These are phyloP conservation scores for Physcomitrium patens DNA, from an alignment of 225 moss, liverwort and hornwort genomes.

Conservation along the genomic window DNA sequence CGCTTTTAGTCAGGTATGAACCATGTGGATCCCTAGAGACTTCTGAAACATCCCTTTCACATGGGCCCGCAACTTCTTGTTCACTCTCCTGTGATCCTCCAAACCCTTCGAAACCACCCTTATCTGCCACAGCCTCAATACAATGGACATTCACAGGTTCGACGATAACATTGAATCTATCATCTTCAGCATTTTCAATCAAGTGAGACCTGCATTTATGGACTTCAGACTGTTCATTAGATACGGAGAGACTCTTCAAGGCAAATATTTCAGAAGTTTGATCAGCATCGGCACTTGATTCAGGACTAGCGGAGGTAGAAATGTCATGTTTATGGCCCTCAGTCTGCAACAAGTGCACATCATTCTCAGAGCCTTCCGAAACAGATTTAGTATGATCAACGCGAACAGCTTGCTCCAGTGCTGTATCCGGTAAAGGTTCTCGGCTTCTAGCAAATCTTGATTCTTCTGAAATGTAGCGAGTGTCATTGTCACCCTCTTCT, in stretches of 20 bases:
- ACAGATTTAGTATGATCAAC: not conserved
- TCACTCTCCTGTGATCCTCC: not conserved
- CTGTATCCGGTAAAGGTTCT: not conserved
- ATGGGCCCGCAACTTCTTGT: not conserved
- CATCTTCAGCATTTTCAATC: conserved; percentile 6
- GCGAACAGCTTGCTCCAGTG: conserved; percentile 4
- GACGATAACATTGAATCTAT: not conserved
- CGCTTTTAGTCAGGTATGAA: not conserved
- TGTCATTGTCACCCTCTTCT: conserved; percentile 14
- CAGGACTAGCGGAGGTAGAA: not conserved
- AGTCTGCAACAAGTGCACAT: conserved; percentile 9
- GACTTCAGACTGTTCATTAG: not conserved
- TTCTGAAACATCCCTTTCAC: conserved; percentile 2
- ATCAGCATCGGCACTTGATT: not conserved
- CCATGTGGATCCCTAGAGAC: not conserved
- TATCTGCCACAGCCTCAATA: not conserved
- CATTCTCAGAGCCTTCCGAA: not conserved
- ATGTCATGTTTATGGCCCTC: conserved; percentile 13
- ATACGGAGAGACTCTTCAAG: not conserved
- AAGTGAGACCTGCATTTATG: not conserved
- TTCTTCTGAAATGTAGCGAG: not conserved
- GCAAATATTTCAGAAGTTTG: not conserved
- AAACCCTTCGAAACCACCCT: conserved; percentile 9
- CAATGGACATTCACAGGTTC: not conserved
- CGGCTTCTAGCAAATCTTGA: conserved; percentile 1